These are phyloP conservation scores for Davidsoniella neocaledoniae DNA, from an alignment of 2,329 filamentous ascomycete species.

Conservation along the genomic window DNA sequence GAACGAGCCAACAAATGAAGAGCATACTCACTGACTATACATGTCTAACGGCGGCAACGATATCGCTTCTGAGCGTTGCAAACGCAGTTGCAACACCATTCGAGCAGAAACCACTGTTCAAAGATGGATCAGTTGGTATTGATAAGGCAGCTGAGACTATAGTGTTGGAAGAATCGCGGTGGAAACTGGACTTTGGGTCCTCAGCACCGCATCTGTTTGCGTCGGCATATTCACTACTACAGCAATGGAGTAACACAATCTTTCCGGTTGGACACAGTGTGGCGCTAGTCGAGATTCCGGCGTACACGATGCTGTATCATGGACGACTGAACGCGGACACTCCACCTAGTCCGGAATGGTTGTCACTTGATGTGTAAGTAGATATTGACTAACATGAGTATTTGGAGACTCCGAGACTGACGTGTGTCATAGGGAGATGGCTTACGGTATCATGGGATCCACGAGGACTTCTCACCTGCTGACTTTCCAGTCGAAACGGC, in stretches of 20 bases:
- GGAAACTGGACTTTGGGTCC: conserved; percentile 28
- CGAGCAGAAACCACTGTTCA: too few relatives aligned
- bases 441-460: conserved; percentile 35
- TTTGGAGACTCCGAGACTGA: conserved; percentile 6
- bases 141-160: too few relatives aligned
- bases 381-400: background rate
- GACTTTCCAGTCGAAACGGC: conserved; percentile 29
- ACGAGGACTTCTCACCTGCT: conserved; percentile 27
- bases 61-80: too few relatives aligned
- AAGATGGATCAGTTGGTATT: too few relatives aligned
- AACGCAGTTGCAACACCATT: too few relatives aligned
- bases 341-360: conserved; percentile 33
- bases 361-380: conserved; percentile 30
- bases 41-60: too few relatives aligned
- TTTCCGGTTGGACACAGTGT: conserved; percentile 33
- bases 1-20: too few relatives aligned
- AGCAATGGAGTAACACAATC: conserved; percentile 34
- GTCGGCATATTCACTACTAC: conserved; percentile 27
- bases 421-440: conserved; percentile 25
- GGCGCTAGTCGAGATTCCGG: conserved; percentile 27
- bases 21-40: too few relatives aligned
- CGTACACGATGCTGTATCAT: conserved; percentile 32
- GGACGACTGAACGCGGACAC: conserved; percentile 25
- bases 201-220: conserved; percentile 31
- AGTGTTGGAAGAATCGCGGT: conserved; percentile 14